phyloP scores from a whole-genome alignment of 2,329 filamentous ascomycete genomes.

The Emydomyces testavorans region DNA sequence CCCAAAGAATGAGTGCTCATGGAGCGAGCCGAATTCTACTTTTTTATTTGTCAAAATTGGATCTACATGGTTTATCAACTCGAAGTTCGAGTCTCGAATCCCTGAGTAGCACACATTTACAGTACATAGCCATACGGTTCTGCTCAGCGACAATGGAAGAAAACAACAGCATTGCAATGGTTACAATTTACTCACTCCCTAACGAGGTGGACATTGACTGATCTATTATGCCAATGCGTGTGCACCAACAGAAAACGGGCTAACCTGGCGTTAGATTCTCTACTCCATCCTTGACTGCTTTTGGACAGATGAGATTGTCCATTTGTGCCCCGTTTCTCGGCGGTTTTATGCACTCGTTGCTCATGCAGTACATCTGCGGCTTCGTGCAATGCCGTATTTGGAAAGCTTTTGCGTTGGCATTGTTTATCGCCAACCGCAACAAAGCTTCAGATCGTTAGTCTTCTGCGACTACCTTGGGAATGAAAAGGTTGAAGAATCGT shows the following conservation, averaged over 20 bases:
- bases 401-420: neutral
- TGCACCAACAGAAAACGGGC: neutral
- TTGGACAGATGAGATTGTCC: neutral
- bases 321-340: neutral
- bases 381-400: neutral
- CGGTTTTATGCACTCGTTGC: slow-evolving; percentile 1
- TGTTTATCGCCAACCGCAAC: neutral
- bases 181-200: neutral
- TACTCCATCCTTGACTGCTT: neutral
- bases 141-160: neutral
- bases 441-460: neutral
- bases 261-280: neutral
- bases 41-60: too few species aligned
- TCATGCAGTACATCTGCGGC: neutral
- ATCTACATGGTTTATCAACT: too few species aligned
- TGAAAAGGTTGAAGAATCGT: neutral
- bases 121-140: neutral
- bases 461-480: neutral
- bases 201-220: neutral
- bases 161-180: neutral
- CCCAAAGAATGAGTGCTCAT: too few species aligned
- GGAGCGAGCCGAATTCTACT: too few species aligned
- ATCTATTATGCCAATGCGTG: neutral
- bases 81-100: too few species aligned
- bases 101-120: too few species aligned